These are phyloP conservation scores for Hapsidospora chrysogenum DNA, from an alignment of 495 filamentous ascomycete species.

Conservation along the genomic window DNA sequence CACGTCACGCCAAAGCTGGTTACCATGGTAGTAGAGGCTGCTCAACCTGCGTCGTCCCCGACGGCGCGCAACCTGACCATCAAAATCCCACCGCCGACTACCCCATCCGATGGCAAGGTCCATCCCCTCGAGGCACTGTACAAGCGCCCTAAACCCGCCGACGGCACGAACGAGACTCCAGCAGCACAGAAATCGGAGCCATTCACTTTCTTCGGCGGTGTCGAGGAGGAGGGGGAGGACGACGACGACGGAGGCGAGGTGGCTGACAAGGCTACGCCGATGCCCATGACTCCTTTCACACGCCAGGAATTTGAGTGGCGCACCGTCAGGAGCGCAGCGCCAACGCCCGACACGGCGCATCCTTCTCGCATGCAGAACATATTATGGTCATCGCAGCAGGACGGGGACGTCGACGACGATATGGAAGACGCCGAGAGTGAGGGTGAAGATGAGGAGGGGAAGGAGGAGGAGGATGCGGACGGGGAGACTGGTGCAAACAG, in stretches of 20 bases:
- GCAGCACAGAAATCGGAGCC: conserved; percentile 10
- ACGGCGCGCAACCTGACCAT: conserved; percentile 20
- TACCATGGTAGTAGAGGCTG: conserved; percentile 4
- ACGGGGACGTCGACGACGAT: conserved; percentile 20
- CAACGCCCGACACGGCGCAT: conserved; percentile 86
- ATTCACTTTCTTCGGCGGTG: conserved; percentile 35
- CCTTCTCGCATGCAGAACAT: conserved; percentile 37
- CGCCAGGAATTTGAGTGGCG: conserved; percentile 59
- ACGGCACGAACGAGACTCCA: conserved; percentile 7
- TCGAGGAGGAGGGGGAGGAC: conserved; percentile 29
- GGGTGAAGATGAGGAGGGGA: conserved; percentile 11
- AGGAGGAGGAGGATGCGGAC: conserved; percentile 21
- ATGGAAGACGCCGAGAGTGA: conserved; percentile 15
- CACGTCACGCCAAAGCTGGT: conserved; percentile 2
- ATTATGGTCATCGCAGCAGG: conserved; percentile 24
- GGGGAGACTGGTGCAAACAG: conserved; percentile 9
- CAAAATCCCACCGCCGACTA: conserved; percentile 22
- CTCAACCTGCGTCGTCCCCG: background rate
- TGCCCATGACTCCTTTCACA: conserved; percentile 65
- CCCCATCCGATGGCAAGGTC: conserved; percentile 33
- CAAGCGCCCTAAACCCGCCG: conserved; percentile 43
- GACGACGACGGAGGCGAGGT: conserved; percentile 25
- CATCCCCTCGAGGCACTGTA: conserved; percentile 84
- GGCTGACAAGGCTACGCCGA: conserved; percentile 5
- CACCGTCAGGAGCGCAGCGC: conserved; percentile 66